Evolutionary conservation across 1,139 yeast genomes (phyloP), one percentile per base, ranked within the genome.

Genomic region (Magnusiomyces tetraspermus): DNA sequence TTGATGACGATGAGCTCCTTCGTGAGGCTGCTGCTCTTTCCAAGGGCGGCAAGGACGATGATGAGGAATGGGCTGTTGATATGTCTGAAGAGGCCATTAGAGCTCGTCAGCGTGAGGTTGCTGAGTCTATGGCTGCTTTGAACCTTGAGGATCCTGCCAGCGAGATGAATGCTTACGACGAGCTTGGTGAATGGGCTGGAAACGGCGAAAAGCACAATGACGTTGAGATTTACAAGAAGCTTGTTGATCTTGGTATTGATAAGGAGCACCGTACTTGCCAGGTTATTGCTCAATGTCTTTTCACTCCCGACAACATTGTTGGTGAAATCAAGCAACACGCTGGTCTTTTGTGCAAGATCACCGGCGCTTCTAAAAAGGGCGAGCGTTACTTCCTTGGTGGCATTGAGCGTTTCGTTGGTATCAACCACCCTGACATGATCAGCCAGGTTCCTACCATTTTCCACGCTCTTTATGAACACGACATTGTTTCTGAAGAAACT

Each of bases 31-130:
- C 89, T 15, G 80, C 77, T 51, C 75, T 86, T 59, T 8, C 71
- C 26, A 69, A 79, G 55, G 80, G 85, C 54, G 36, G n/a, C 15
- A 24, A 23, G 23, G 41, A 80, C 60, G 80, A 81, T 59, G 96
- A 89, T 66, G 97, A 87, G 62, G 96, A 88, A 60, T 92, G 98
- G 98, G 89, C 97, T 22, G 97, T 90, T 51, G 99, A 92, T 69
- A 86, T 92, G 81, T 86, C 96, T 51, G 95, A 86, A 67, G 98
- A 89, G 71, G 98, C 98, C 52, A 88, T 94, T 61, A 85, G 86
- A 66, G 89, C 87, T 45, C 86, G 99, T 72, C 96, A 96, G 53
- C 76, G 82, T 64, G 95, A 85, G 67, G 76, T 90, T 59, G 95
- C 89, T 70, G 83, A 80, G 46, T 66, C 67, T 38, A 62, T 72